A percentile compares a stretch with the other conserved stretches of the same genome.
Conservation (phyloP, 805 yeast species). For the Barnettozyma sp. region DNA sequence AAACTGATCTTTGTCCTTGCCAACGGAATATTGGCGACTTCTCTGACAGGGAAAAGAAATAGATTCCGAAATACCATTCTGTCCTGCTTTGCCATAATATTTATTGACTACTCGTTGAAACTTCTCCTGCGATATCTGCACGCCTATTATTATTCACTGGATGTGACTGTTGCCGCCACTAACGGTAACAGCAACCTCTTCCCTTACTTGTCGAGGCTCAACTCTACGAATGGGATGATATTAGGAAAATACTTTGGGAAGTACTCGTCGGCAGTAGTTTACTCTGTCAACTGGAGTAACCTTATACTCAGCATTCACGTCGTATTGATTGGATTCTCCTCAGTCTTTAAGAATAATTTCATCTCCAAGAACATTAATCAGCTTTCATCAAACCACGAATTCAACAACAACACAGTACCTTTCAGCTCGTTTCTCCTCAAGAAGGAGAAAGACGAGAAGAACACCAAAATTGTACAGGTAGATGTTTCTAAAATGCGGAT, state of each 20-base stretch:
- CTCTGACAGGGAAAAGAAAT: conserved; percentile 16
- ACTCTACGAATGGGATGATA: conserved; percentile 4
- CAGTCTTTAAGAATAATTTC: conserved; percentile 21
- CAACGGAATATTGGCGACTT: conserved; percentile 19
- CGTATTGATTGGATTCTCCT: conserved; percentile 19
- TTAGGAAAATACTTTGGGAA: conserved; percentile 1
- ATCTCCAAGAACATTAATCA: conserved; percentile 23
- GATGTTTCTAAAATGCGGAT: conserved; percentile 10
- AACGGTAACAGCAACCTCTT: conserved; percentile 16
- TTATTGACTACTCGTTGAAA: conserved; percentile 14
- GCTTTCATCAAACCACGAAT: conserved; percentile 12
- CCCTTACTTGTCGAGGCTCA: conserved; percentile 17
- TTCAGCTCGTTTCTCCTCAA: conserved; percentile 12
- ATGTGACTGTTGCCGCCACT: background rate
- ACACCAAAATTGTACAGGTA: conserved; percentile 15
- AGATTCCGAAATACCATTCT: conserved; percentile 10
- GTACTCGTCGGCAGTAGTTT: conserved; percentile 2
- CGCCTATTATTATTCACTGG: conserved; percentile 1
- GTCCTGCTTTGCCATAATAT: conserved; percentile 10
- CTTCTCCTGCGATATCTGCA: conserved; percentile 1
- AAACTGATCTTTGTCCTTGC: conserved; percentile 20
- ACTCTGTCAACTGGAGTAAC: conserved; percentile 14
- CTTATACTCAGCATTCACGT: conserved; percentile 21
- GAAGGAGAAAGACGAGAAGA: conserved; percentile 11
- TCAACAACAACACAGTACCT: conserved; percentile 1